Evolutionary conservation across 208 protist genomes (phyloP).

Genomic region (Crithidia brevicula): DNA sequence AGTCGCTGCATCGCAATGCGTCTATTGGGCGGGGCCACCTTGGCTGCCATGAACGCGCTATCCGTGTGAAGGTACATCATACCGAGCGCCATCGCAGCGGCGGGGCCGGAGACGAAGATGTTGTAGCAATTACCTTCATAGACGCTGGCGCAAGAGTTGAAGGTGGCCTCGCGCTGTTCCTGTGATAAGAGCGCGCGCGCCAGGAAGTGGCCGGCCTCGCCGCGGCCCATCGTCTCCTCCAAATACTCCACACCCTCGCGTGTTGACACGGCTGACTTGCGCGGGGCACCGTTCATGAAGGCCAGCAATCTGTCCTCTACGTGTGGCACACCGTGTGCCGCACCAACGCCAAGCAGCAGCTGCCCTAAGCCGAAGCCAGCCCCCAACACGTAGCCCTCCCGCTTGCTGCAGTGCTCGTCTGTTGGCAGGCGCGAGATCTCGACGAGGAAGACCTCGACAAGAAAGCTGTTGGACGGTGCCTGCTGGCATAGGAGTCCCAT

Average conservation of each 20-base stretch:
- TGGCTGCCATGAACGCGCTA: conserved; percentile 47
- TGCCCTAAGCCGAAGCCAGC: conserved; percentile 82
- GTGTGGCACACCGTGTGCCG: conserved; percentile 44
- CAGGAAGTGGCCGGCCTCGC: conserved; percentile 62
- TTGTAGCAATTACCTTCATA: conserved; percentile 86
- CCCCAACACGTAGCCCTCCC: conserved; percentile 79
- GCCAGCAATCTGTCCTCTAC: conserved; percentile 72
- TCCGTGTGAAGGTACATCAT: conserved; percentile 81
- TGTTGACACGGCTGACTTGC: conserved; percentile 51
- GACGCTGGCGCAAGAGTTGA: conserved; percentile 64
- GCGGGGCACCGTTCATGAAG: conserved; percentile 71
- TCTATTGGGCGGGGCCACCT: conserved; percentile 55
- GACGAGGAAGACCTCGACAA: conserved; percentile 81
- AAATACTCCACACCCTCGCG: conserved; percentile 59
- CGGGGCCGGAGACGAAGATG: conserved; percentile 62
- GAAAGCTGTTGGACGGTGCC: conserved; percentile 61
- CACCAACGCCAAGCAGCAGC: conserved; percentile 72
- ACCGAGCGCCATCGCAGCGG: conserved; percentile 73
- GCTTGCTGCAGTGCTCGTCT: conserved; percentile 84
- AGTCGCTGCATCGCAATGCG: conserved; percentile 68
- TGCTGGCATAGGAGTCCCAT: conserved; percentile 81
- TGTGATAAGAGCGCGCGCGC: conserved; percentile 58
- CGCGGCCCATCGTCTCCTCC: conserved; percentile 53
- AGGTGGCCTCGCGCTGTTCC: conserved; percentile 44
- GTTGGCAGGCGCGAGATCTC: conserved; percentile 88